These are phyloP conservation scores for Zasmidium angulare DNA, from an alignment of 2,329 filamentous ascomycete genomes.

Conservation along the genomic window DNA sequence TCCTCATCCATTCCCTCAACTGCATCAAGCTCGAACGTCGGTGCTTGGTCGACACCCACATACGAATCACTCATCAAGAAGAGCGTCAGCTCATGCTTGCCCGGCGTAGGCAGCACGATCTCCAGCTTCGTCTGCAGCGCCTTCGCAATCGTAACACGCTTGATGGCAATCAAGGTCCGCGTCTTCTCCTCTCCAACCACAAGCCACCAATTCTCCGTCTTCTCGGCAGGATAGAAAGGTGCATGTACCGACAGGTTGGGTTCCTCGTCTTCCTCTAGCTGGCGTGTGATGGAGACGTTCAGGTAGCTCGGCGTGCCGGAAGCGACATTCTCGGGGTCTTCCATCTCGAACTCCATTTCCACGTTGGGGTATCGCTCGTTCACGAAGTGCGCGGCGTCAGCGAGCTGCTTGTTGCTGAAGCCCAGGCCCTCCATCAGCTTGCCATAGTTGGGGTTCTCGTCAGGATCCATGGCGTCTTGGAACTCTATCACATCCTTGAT, in stretches of 20 bases:
- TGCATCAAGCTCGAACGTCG: slow-evolving; percentile 78
- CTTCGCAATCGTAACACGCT: slow-evolving; percentile 82
- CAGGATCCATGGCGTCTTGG: slow-evolving; percentile 97
- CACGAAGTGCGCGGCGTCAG: slow-evolving; percentile 88
- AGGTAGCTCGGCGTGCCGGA: slow-evolving; percentile 81
- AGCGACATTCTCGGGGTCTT: slow-evolving; percentile 76
- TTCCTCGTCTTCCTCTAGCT: slow-evolving; percentile 70
- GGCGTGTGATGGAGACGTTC: slow-evolving; percentile 79
- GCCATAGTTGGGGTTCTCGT: slow-evolving; percentile 81
- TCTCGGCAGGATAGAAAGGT: slow-evolving; percentile 87
- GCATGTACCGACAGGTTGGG: slow-evolving; percentile 85
- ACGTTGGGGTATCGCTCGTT: slow-evolving; percentile 96
- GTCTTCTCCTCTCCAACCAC: slow-evolving; percentile 91
- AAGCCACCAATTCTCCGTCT: slow-evolving; percentile 98
- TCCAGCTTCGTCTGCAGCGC: slow-evolving; percentile 79
- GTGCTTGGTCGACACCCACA: slow-evolving; percentile 93
- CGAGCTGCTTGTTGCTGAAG: slow-evolving; percentile 77
- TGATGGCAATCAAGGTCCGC: slow-evolving; percentile 86
- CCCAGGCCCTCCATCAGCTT: slow-evolving; percentile 75
- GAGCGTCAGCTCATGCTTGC: slow-evolving; percentile 83
- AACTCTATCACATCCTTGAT: slow-evolving; percentile 96
- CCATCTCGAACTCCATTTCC: slow-evolving; percentile 82
- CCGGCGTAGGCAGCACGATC: slow-evolving; percentile 80
- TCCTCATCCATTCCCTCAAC: slow-evolving; percentile 96
- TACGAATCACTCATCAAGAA: slow-evolving; percentile 98